Percentiles rank a stretch among this genome's conserved stretches.
phyloP scores from a whole-genome alignment of 2,329 filamentous ascomycete genomes.

The Magnaporthiopsis poae region DNA sequence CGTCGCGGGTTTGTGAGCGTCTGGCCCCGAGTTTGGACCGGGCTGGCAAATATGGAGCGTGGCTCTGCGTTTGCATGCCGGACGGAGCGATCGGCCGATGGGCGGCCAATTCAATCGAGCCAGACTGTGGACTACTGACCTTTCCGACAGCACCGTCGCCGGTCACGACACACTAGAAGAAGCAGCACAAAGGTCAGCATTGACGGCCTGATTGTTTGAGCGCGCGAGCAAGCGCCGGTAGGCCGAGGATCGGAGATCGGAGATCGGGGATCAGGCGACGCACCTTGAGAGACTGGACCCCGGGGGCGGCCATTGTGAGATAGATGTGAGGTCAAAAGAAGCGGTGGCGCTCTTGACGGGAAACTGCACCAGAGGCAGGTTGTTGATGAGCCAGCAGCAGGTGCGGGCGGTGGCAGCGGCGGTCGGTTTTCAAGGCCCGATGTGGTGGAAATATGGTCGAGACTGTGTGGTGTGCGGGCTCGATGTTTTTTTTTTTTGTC shows the following conservation, averaged over 20 bases:
- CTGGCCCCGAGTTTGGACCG: background rate
- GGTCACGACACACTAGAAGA: slow-evolving; percentile 81
- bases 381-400: background rate
- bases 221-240: background rate
- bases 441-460: background rate
- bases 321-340: background rate
- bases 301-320: slow-evolving; percentile 66
- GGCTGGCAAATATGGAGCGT: background rate
- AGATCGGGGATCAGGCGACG: slow-evolving; percentile 17
- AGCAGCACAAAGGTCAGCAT: slow-evolving; percentile 8
- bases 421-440: background rate
- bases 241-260: background rate
- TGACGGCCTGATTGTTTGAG: background rate
- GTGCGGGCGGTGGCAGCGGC: background rate
- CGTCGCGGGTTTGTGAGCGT: background rate
- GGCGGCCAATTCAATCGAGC: slow-evolving; percentile 11
- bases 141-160: slow-evolving; percentile 99
- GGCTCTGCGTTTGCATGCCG: background rate
- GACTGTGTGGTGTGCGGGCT: background rate
- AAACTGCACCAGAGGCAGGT: background rate
- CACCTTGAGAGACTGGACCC: slow-evolving; percentile 88
- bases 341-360: background rate
- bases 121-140: slow-evolving; percentile 41
- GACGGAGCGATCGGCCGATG: background rate
- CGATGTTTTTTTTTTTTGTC: background rate